Conservation (phyloP, 331 rosid genomes). For the Malus hybrid region DNA sequence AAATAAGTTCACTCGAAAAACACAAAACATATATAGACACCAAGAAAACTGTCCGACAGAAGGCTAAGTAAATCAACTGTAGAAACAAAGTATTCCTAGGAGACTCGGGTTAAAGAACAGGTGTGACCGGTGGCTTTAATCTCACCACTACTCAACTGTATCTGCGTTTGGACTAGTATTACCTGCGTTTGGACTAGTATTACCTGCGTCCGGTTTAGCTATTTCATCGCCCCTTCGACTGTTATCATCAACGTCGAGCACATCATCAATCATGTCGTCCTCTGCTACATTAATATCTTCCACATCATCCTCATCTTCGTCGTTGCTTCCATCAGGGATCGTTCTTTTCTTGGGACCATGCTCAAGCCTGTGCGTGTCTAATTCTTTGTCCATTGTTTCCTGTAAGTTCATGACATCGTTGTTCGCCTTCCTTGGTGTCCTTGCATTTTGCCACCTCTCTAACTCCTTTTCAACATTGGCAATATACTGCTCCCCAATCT, state of each 20-base stretch:
- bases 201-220: conserved; percentile 40
- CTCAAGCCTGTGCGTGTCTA: conserved; percentile 97
- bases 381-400: conserved; percentile 98
- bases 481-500: conserved; percentile 74
- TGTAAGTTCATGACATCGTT: conserved; percentile 66
- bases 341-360: conserved; percentile 96
- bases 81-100: neutral
- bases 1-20: neutral
- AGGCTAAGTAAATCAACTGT: neutral
- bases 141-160: conserved; percentile 23
- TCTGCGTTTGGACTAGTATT: neutral
- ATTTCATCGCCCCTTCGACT: conserved; percentile 62
- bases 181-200: conserved; percentile 27
- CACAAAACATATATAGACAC: neutral
- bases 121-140: neutral
- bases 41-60: neutral
- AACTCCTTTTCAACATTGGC: conserved; percentile 90
- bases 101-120: neutral
- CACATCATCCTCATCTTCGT: conserved; percentile 78
- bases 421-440: conserved; percentile 59
- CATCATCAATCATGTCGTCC: conserved; percentile 94
- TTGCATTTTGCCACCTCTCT: conserved; percentile 94
- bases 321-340: conserved; percentile 70
- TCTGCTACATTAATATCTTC: conserved; percentile 89
- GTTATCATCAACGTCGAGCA: conserved; percentile 64